A percentile compares a stretch with the other conserved stretches of the same genome.
Evolutionary conservation across 129 eudicot species (phyloP).

Genomic region (Calendula officinalis): DNA sequence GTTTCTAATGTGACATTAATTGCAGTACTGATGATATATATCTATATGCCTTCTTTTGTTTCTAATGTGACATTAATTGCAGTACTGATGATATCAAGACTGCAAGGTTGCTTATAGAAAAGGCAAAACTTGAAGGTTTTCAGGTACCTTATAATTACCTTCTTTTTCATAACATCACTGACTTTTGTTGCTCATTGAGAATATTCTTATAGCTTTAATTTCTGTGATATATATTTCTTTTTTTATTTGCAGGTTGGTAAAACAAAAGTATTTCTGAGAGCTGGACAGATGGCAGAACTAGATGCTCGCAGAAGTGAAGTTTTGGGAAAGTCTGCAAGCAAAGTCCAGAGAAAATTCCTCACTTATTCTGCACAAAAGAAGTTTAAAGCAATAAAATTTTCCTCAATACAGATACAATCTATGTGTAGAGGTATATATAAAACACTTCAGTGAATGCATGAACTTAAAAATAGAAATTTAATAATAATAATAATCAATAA

Average conservation of each 20-base stretch:
- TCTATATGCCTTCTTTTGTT: neutral
- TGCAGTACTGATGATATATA: too few relatives aligned
- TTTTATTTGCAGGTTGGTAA: conserved; percentile 65
- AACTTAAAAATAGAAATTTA: neutral
- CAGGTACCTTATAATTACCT: conserved; percentile 49
- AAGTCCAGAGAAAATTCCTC: conserved; percentile 57
- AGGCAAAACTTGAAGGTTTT: conserved; percentile 63
- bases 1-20: too few relatives aligned
- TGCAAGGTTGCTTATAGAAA: conserved; percentile 55
- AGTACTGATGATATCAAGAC: conserved; percentile 61
- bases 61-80: conserved; percentile 11
- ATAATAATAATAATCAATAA: conserved; percentile 12
- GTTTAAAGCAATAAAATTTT: conserved; percentile 35
- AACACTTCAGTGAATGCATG: neutral
- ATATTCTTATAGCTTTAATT: neutral
- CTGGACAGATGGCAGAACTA: conserved; percentile 96
- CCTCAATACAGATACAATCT: conserved; percentile 65
- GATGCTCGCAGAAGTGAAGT: conserved; percentile 72
- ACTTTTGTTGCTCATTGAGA: neutral
- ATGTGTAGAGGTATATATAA: conserved; percentile 59
- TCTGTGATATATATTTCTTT: neutral
- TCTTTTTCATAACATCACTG: neutral
- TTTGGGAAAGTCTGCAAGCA: conserved; percentile 75
- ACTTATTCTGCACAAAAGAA: conserved; percentile 50
- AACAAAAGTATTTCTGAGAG: conserved; percentile 88